Evolutionary conservation across 345 rosid species (phyloP).

Genomic region (Salix purpurea): DNA sequence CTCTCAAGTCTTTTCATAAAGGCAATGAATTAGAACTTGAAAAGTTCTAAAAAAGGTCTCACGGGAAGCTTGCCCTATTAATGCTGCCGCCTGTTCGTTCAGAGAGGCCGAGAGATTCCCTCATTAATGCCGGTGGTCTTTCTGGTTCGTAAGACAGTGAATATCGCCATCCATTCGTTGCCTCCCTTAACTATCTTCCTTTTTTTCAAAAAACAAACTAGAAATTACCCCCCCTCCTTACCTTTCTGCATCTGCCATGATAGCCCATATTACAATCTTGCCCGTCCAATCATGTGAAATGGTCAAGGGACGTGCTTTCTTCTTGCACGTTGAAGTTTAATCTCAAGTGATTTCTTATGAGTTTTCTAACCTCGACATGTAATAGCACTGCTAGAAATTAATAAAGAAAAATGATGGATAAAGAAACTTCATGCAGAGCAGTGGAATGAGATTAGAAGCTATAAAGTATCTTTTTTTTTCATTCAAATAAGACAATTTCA

Average conservation of each 20-base stretch:
- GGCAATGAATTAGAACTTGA: not conserved
- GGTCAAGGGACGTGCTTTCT: too few species aligned
- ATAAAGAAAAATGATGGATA: too few species aligned
- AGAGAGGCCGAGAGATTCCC: conserved; percentile 43
- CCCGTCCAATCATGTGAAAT: not conserved
- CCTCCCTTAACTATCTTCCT: not conserved
- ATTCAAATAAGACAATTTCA: too few species aligned
- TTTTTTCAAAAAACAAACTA: not conserved
- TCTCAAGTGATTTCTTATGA: too few species aligned
- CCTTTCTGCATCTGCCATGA: not conserved
- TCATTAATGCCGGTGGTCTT: conserved; percentile 22
- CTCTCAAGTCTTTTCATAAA: too few species aligned
- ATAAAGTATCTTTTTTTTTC: too few species aligned
- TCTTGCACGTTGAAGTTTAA: too few species aligned
- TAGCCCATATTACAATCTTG: not conserved
- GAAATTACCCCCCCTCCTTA: too few species aligned
- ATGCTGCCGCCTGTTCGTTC: conserved; percentile 23
- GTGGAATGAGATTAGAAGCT: too few species aligned
- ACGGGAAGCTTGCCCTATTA: conserved; percentile 14
- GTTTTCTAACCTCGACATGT: too few species aligned
- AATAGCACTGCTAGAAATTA: too few species aligned
- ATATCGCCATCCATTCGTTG: conserved; percentile 13
- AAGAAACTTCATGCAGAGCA: too few species aligned
- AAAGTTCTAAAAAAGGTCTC: not conserved
- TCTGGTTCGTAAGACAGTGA: conserved; percentile 8